Percentiles rank a stretch among this genome's conserved stretches.
Conservation (phyloP, 257 asterid genomes). For the Nicotiana tabacum region DNA sequence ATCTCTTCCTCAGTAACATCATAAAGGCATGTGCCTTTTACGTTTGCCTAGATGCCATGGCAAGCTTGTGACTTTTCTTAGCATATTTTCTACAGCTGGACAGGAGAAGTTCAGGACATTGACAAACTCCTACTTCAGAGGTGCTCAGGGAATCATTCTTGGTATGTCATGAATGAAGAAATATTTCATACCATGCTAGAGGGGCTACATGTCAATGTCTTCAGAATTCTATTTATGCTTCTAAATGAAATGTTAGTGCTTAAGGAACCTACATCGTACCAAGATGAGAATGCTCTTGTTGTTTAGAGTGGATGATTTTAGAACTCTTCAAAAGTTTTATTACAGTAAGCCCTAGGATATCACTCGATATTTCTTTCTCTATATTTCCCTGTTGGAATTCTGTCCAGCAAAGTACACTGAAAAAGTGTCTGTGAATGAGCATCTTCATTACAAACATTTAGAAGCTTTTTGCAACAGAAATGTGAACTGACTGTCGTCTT, state of each 20-base stretch:
- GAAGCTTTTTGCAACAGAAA: too few species aligned
- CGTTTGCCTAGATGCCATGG: neutral
- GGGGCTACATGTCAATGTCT: neutral
- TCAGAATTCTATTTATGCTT: neutral
- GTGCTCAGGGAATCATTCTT: conserved; percentile 61
- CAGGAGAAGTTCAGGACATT: conserved; percentile 85
- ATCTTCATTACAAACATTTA: too few species aligned
- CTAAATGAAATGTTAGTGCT: too few species aligned
- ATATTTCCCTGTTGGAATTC: too few species aligned
- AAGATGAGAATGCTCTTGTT: neutral
- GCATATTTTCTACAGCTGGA: conserved; percentile 58
- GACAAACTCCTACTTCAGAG: conserved; percentile 51
- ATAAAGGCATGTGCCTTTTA: neutral
- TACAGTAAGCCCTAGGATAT: too few species aligned
- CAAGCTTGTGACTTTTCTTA: neutral
- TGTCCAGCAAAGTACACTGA: too few species aligned
- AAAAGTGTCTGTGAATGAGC: too few species aligned
- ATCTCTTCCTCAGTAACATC: neutral
- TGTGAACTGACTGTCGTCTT: too few species aligned
- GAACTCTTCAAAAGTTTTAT: neutral
- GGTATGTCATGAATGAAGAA: conserved; percentile 40
- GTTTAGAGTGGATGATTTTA: neutral
- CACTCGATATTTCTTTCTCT: too few species aligned
- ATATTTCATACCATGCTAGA: neutral
- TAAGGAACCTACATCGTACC: neutral